Base-by-base conservation (phyloP, 164 flowering plant species). In the Sedum album region DNA sequence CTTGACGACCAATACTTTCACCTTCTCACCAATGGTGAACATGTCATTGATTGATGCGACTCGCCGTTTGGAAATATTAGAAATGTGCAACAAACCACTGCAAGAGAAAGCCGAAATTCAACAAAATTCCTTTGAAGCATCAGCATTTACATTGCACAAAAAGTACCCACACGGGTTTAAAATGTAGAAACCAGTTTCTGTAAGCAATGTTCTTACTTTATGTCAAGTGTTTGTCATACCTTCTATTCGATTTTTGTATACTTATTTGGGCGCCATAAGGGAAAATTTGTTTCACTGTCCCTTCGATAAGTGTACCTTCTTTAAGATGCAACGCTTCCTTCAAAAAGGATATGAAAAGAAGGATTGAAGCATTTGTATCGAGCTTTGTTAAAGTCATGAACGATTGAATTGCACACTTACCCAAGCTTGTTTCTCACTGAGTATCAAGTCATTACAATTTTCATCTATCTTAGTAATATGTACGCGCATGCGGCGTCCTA, bases 71-170 rank as follows among this genome's bases (percentile, higher is more conserved):
- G 79, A 82, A 61, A 94, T 86, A 67, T 86, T 94, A 73, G 96
- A 87, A 44, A 88, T 81, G 78, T 94, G 97, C 74, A 94, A 81
- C 84, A 94, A 77, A n/a, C 98, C 98, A 80, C 98, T 94, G 85
- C 70, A 73, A 81, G 67, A 60, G 30, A 73, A 2, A 69, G 36
- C 28, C 31, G 28, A 33, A 23, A 70, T 5, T 10, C 51, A n/a
- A 28, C 13, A 1, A 21, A 48, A 31, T 68, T 25, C 18, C 67
- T 35, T 36, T 14, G 11, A 1, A 38, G 31, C 15, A 41, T 20
- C 67, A 38, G 28, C 18, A 11, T 57, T 3, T 28, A 57, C 18
- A 30, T 57, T 23, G 9, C 4, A 55, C 13, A 55, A 23, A 20
- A 28, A 28, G 8, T 26, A 26, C 20, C 6, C 5, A 28, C 62